These are phyloP conservation scores for Porphyrellus cyaneotinctus DNA, from an alignment of 768 basidiomycete genomes.

Conservation along the genomic window DNA sequence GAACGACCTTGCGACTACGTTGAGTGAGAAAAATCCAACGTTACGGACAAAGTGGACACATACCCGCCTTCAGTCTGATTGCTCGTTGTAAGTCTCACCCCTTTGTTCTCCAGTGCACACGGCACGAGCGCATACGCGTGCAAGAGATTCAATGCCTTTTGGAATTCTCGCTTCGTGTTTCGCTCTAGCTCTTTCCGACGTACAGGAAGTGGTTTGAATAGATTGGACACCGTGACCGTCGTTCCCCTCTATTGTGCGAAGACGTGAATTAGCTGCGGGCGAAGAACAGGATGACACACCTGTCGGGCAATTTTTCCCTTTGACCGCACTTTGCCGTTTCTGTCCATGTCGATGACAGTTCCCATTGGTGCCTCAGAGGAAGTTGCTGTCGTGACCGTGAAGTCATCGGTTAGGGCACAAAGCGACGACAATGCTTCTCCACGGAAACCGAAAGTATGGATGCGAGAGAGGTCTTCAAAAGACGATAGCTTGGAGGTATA, in stretches of 20 bases:
- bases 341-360: slow-evolving; percentile 67
- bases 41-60: slow-evolving; percentile 20
- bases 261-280: not conserved
- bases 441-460: slow-evolving; percentile 88
- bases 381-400: slow-evolving; percentile 74
- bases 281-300: slow-evolving; percentile 38
- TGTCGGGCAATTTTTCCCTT: slow-evolving; percentile 69
- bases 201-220: slow-evolving; percentile 85
- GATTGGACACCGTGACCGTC: slow-evolving; percentile 62
- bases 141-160: slow-evolving; percentile 75
- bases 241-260: slow-evolving; percentile 71
- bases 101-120: slow-evolving; percentile 51
- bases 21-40: slow-evolving; percentile 2
- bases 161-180: slow-evolving; percentile 86
- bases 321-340: slow-evolving; percentile 55
- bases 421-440: slow-evolving; percentile 95
- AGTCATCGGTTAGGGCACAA: slow-evolving; percentile 72
- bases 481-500: slow-evolving; percentile 87
- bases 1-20: slow-evolving; percentile 55
- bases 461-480: slow-evolving; percentile 65
- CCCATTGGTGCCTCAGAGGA: slow-evolving; percentile 72
- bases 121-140: slow-evolving; percentile 89
- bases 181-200: slow-evolving; percentile 87
- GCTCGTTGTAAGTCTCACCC: slow-evolving; percentile 69
- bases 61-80: slow-evolving; percentile 73